Evolutionary conservation across 2,329 filamentous ascomycete species (phyloP), one percentile per base, ranked within the genome.

Genomic region (Trichoderma endophyticum): DNA sequence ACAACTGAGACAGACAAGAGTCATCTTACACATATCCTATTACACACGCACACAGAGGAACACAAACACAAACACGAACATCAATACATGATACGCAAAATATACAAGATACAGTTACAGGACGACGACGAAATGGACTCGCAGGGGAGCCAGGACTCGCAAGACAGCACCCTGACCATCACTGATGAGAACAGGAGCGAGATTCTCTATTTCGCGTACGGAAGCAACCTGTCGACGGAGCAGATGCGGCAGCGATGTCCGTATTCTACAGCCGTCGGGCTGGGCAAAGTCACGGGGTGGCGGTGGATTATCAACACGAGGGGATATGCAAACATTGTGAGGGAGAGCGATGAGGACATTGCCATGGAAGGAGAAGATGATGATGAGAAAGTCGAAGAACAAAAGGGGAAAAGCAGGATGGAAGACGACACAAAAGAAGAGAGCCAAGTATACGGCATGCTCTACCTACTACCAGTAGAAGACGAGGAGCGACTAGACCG

Each of bases 321-420:
- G 2, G 90, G 90, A 15, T 92, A 90, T 78, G 91, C 91, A 51
- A 93, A 93, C 77, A 82, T 93, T n/a, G 85, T 89, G 30, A 66
- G 71, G 12, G 43, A 36, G 7, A 32, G 26, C 12, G 51, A 39
- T 11, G 51, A 36, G 4, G 30, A 34, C 32, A 34, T 5, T 34
- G 4, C 11, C 32, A 34, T 5, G 11, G 4, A 24, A 24, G 34
- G 43, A 21, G 48, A 39, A 15, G 32, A 6, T 8, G 18, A 21
- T 12, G 18, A n/a, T 48, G 36, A 18, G 34, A 43, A 7, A 8
- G 11, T 14, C 3, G 36, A 18, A 12, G 18, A 48, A 48, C 8
- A 11, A 21, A 43, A 60, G 56, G 36, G 73, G 36, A 73, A 72
- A 26, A 73, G 72, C 21, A 73, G 43, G 5, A 74, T 61, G 12